These are phyloP conservation scores for Alternaria novae-zelandiae DNA, from an alignment of 2,329 filamentous ascomycete genomes.

Conservation along the genomic window DNA sequence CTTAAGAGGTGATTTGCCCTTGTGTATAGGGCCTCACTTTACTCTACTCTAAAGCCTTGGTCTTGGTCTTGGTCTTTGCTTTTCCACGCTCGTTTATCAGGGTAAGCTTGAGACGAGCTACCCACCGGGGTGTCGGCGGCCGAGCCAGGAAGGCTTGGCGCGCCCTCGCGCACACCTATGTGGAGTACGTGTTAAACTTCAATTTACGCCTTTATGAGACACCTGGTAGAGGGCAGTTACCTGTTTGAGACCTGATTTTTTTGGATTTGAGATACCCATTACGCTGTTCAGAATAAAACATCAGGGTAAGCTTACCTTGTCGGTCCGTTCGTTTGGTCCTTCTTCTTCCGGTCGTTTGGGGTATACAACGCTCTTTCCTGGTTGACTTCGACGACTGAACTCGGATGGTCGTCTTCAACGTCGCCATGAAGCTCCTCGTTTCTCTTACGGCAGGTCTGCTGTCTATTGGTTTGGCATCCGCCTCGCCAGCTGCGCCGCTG, in stretches of 20 bases:
- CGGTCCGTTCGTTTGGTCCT: background rate
- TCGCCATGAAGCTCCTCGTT: constrained; percentile 27
- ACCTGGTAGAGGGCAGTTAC: too few relatives aligned
- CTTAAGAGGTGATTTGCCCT: background rate
- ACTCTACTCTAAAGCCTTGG: background rate
- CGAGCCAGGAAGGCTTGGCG: too few relatives aligned
- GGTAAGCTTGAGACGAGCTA: too few relatives aligned
- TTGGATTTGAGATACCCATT: too few relatives aligned
- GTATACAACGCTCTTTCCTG: background rate
- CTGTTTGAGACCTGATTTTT: too few relatives aligned
- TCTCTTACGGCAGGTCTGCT: constrained; percentile 26
- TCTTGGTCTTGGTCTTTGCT: background rate
- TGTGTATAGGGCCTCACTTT: background rate
- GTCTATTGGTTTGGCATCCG: constrained; percentile 24
- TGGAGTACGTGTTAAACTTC: too few relatives aligned
- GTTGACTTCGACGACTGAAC: background rate
- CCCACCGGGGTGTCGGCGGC: too few relatives aligned
- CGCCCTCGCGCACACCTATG: too few relatives aligned
- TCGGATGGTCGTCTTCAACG: background rate
- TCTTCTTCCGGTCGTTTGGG: background rate
- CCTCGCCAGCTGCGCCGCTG: constrained; percentile 11
- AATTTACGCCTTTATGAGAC: too few relatives aligned
- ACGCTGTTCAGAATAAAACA: too few relatives aligned
- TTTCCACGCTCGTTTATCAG: background rate
- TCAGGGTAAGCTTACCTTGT: background rate